Base-by-base conservation (phyloP, 2,329 filamentous ascomycete species). In the Aspergillus udagawae region DNA sequence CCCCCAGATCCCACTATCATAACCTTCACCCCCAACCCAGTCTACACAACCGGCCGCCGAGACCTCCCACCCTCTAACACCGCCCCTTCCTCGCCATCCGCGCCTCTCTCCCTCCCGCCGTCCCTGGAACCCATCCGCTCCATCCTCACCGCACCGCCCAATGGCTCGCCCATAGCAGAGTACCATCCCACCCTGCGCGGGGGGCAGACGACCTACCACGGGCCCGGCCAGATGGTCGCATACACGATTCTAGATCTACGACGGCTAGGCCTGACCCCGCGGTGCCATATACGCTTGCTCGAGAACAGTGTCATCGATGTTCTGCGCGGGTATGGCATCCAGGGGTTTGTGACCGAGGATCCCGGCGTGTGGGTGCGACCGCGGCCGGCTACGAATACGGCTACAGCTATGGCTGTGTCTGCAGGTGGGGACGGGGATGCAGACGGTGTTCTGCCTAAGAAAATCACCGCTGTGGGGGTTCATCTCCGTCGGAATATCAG, bases 131-230 rank as follows among this genome's bases (percentile, higher is more conserved):
- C 75, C 23, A 75, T 76, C 54, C 68, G 71, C 25, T 60, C 69
- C 10, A 64, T 75, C 49, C 63, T 73, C 27, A 69, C 66, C n/a
- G 50, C 63, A 3, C 52, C 59, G 0, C 56, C 59, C 4, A 28
- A 56, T 49, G 62, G 69, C 32, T 57, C 71, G 32, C 77, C 77
- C 38, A 65, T 71, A 27, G 89, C 88, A 3, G 78, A 83, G n/a
- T 85, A 94, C 65, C 75, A 84, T 47, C 82, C 86, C 66, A 88
- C 90, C 14, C 83, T 86, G n/a, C 86, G 94, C 54, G 94, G 94
- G 60, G 94, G 94, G 0, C 86, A 96, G 63, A 92, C 91, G 0
- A 97, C 94, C 2, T 97, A 96, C 77, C 94, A 99, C 72, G 94
- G 93, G 0, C 94, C 93, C 0, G 93, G 93, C 0, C 94, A 99